Evolutionary conservation across 306 rosid species (phyloP).

Genomic region (Citrullus colocynthis): DNA sequence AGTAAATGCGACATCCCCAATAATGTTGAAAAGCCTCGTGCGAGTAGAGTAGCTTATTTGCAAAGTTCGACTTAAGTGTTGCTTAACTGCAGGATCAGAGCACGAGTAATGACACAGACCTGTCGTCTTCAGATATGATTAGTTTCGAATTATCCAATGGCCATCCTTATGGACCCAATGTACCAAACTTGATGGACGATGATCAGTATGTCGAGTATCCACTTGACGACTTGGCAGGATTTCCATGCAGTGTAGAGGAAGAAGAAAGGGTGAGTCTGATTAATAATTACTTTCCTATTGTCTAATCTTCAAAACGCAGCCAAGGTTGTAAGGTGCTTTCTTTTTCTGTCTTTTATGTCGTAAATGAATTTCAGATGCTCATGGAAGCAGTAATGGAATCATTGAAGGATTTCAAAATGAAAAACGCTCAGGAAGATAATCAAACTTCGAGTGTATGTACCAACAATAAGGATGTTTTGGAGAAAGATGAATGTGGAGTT

Average conservation of each 20-base stretch:
- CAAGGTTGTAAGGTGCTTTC: not conserved
- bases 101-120: conserved; percentile 24
- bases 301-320: not conserved
- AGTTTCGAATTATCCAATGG: conserved; percentile 80
- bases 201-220: conserved; percentile 74
- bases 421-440: conserved; percentile 27
- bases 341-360: not conserved
- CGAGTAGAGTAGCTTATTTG: not conserved
- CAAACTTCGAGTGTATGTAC: conserved; percentile 14
- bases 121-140: conserved; percentile 79
- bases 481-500: conserved; percentile 20
- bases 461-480: conserved; percentile 11
- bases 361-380: conserved; percentile 42
- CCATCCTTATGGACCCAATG: conserved; percentile 41
- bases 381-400: conserved; percentile 72
- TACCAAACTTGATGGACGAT: conserved; percentile 50
- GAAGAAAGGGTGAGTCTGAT: conserved; percentile 64
- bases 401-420: conserved; percentile 42
- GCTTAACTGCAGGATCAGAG: conserved; percentile 40
- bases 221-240: conserved; percentile 64
- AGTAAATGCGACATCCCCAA: not conserved
- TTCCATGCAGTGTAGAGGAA: conserved; percentile 52
- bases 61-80: not conserved
- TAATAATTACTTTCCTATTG: not conserved
- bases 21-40: not conserved